A percentile compares a stretch with the other conserved stretches of the same genome.
Conservation (phyloP, 1,139 yeast species). For the Entelexis sorbosivorans region DNA sequence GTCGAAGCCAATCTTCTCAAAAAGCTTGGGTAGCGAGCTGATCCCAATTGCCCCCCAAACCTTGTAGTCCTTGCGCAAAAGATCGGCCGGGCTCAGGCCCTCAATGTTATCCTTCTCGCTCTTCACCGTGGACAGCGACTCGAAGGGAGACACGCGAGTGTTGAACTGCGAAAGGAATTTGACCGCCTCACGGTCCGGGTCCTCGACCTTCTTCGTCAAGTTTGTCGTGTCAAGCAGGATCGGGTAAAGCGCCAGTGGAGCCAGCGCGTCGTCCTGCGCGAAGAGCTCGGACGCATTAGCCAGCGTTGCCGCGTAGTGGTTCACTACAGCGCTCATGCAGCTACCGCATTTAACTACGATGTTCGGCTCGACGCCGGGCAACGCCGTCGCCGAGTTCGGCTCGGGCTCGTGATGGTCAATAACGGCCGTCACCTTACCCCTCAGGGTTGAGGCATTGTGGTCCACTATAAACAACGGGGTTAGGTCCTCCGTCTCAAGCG, state of each 20-base stretch:
- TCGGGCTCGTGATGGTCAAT: conserved; percentile 87
- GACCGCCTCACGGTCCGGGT: conserved; percentile 16
- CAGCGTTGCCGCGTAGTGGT: conserved; percentile 8
- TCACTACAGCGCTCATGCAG: conserved; percentile 60
- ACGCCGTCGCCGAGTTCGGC: conserved; percentile 22
- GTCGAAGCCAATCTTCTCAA: conserved; percentile 43
- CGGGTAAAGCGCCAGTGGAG: conserved; percentile 51
- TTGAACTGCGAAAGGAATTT: conserved; percentile 12
- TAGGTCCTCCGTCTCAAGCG: conserved; percentile 28
- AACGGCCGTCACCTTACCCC: conserved; percentile 43
- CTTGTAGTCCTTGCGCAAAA: conserved; percentile 75
- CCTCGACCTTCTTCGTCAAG: conserved; percentile 43
- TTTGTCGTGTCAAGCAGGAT: conserved; percentile 62
- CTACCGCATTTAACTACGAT: conserved; percentile 58
- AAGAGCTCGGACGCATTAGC: background rate
- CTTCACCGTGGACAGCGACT: conserved; percentile 16
- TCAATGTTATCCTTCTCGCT: conserved; percentile 50
- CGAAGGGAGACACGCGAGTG: conserved; percentile 8
- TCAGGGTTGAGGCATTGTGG: conserved; percentile 55
- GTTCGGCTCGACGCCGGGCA: conserved; percentile 40
- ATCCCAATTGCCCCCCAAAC: conserved; percentile 62
- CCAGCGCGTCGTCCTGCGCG: conserved; percentile 31
- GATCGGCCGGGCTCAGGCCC: conserved; percentile 48
- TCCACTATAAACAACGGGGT: conserved; percentile 58
- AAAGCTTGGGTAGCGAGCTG: conserved; percentile 59